phyloP scores from a whole-genome alignment of 2,329 filamentous ascomycete species.

The Diaporthe velutina region DNA sequence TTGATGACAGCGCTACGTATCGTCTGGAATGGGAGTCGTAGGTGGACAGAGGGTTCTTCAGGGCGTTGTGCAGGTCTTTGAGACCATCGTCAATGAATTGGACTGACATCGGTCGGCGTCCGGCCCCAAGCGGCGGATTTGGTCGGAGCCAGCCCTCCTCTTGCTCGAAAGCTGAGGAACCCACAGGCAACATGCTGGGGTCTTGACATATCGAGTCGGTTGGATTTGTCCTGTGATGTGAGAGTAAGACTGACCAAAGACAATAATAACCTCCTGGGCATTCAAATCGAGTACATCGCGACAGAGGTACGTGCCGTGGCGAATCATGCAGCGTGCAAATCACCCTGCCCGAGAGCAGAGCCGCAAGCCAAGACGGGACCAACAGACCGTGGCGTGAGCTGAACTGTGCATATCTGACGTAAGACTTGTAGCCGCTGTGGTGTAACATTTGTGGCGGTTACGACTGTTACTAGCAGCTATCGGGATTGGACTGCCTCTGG shows the following conservation, averaged over 20 bases:
- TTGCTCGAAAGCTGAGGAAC: not conserved
- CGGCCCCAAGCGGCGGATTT: not conserved
- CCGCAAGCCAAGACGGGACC: not conserved
- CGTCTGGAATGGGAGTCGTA: not conserved
- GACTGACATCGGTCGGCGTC: not conserved
- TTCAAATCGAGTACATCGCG: not conserved
- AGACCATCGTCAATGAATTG: constrained; percentile 2
- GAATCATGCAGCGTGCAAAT: not conserved
- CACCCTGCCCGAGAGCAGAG: not conserved
- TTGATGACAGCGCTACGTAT: not conserved
- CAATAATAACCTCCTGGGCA: accelerated
- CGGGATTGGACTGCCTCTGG: not conserved
- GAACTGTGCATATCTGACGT: not conserved
- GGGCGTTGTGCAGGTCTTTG: not conserved
- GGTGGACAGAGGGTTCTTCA: not conserved
- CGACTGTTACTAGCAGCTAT: not conserved
- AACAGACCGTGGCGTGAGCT: not conserved
- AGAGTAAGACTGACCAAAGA: not conserved
- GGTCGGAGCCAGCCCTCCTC: not conserved
- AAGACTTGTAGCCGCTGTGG: not conserved
- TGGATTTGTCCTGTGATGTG: not conserved
- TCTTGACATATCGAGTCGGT: not conserved
- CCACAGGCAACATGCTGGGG: not conserved
- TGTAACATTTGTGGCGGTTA: not conserved
- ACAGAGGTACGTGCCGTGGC: not conserved